phyloP scores from a whole-genome alignment of 2,329 filamentous ascomycete species.

The Chaetomiaceae sp. region DNA sequence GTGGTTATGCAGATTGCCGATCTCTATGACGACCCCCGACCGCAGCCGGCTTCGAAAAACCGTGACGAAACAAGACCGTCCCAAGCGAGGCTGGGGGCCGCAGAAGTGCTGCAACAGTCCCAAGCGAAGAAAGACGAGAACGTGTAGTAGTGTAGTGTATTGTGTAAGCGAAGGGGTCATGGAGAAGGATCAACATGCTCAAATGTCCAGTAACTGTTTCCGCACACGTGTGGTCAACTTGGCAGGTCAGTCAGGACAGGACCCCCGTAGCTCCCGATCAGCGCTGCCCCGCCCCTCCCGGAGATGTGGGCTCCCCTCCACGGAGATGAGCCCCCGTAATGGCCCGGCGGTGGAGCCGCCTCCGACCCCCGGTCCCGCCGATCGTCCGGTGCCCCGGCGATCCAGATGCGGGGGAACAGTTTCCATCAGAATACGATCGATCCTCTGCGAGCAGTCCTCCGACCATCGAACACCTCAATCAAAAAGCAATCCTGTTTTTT shows the following conservation, averaged over 20 bases:
- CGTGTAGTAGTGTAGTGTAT: too few relatives aligned
- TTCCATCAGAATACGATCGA: too few relatives aligned
- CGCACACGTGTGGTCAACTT: too few relatives aligned
- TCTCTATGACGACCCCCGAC: conserved; percentile 1
- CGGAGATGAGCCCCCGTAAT: not conserved
- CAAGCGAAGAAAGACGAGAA: too few relatives aligned
- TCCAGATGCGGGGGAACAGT: not conserved
- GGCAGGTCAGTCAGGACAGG: too few relatives aligned
- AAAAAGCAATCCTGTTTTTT: too few relatives aligned
- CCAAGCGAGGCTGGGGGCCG: not conserved
- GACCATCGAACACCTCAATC: not conserved
- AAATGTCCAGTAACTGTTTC: too few relatives aligned
- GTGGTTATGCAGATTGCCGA: not conserved
- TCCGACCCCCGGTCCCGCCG: conserved; percentile 1
- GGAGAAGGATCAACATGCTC: not conserved
- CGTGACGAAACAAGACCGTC: conserved; percentile 7
- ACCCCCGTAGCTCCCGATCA: too few relatives aligned
- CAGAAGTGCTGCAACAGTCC: too few relatives aligned
- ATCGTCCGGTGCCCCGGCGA: conserved; percentile 1
- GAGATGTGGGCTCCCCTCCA: not conserved
- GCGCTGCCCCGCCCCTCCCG: too few relatives aligned
- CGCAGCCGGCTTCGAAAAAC: conserved; percentile 14
- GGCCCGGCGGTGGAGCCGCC: not conserved
- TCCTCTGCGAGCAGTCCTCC: too few relatives aligned
- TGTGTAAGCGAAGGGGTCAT: too few relatives aligned